These are phyloP conservation scores for Cercospora zeae-maydis DNA, from an alignment of 2,329 filamentous ascomycete species.

Conservation along the genomic window DNA sequence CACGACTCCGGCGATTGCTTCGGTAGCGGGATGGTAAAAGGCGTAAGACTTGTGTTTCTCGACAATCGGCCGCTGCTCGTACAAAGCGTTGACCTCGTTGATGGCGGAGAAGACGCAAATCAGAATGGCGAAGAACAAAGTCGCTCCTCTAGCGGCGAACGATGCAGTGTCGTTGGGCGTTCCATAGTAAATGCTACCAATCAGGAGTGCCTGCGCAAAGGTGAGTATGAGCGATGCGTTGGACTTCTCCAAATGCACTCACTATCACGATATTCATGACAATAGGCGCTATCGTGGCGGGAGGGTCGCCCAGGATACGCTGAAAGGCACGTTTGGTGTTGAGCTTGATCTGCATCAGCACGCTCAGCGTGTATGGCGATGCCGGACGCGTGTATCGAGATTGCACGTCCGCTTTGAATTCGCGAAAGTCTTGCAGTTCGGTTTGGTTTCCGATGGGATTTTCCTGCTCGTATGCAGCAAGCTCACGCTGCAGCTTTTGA, in stretches of 20 bases:
- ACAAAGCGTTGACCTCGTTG: conserved; percentile 64
- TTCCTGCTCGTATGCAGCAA: conserved; percentile 49
- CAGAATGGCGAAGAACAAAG: conserved; percentile 59
- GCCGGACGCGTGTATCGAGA: conserved; percentile 52
- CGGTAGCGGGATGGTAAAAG: conserved; percentile 39
- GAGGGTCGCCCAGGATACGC: neutral
- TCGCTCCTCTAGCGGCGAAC: conserved; percentile 54
- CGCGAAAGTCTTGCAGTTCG: conserved; percentile 41
- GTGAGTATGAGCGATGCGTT: neutral
- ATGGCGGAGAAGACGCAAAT: conserved; percentile 58
- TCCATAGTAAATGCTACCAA: conserved; percentile 60
- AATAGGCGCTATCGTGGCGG: conserved; percentile 47
- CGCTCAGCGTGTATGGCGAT: conserved; percentile 80
- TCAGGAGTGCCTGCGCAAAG: conserved; percentile 60
- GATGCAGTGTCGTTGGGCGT: conserved; percentile 49
- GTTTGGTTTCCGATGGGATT: conserved; percentile 44
- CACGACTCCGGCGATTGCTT: conserved; percentile 54
- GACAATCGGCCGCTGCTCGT: conserved; percentile 47
- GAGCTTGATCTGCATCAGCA: conserved; percentile 70
- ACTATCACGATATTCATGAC: conserved; percentile 66
- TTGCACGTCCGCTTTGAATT: conserved; percentile 44
- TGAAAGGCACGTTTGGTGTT: conserved; percentile 54
- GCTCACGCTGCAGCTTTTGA: conserved; percentile 45
- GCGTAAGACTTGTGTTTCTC: conserved; percentile 47
- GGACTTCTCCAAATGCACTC: conserved; percentile 56